Percentiles rank a stretch among this genome's conserved stretches.
Evolutionary conservation across 352 stramenopile species (phyloP).

Genomic region (Pythium rhizo-oryzae): DNA sequence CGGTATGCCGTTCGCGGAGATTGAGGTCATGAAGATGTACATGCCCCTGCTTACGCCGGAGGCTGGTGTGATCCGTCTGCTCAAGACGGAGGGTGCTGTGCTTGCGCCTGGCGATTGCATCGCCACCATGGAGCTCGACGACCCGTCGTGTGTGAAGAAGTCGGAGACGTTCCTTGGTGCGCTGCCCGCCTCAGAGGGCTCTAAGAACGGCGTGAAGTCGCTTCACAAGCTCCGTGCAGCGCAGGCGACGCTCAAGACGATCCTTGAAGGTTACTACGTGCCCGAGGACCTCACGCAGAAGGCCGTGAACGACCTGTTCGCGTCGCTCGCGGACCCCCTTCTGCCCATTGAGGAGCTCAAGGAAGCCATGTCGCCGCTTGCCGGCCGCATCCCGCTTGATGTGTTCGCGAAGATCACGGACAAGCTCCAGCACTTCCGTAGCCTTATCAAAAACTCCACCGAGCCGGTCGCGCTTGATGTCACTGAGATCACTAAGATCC

Average conservation of each 20-base stretch:
- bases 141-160: conserved; percentile 96
- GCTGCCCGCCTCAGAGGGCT: conserved; percentile 47
- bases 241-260: conserved; percentile 87
- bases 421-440: conserved; percentile 77
- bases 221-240: conserved; percentile 78
- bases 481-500: conserved; percentile 49
- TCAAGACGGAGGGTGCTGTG: conserved; percentile 96
- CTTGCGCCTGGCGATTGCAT: conserved; percentile 96
- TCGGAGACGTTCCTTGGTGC: conserved; percentile 92
- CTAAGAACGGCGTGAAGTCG: conserved; percentile 44
- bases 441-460: conserved; percentile 41
- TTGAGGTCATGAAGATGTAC: conserved; percentile 99
- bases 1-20: conserved; percentile 87
- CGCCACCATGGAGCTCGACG: conserved; percentile 97
- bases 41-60: conserved; percentile 99
- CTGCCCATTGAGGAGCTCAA: conserved; percentile 95
- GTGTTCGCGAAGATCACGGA: conserved; percentile 92
- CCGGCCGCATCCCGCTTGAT: conserved; percentile 93
- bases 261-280: conserved; percentile 95
- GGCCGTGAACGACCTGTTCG: conserved; percentile 89
- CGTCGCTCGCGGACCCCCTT: conserved; percentile 64
- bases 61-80: conserved; percentile 94
- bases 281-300: conserved; percentile 81
- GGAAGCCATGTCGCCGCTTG: conserved; percentile 96
- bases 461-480: conserved; percentile 56